These are phyloP conservation scores for Monosporozyma solicola DNA, from an alignment of 805 yeast genomes.

Conservation along the genomic window DNA sequence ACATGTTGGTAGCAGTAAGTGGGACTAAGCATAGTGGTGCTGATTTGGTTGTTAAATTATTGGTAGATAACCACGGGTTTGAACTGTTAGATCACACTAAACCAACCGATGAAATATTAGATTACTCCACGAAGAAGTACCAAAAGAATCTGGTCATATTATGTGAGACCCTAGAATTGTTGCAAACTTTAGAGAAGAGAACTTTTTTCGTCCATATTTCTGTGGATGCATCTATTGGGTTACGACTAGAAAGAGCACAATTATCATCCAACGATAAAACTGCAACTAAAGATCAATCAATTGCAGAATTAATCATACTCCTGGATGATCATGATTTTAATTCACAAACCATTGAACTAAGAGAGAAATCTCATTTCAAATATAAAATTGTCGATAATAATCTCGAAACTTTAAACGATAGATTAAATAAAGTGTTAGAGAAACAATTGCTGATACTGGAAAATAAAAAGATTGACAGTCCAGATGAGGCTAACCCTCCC, in stretches of 20 bases:
- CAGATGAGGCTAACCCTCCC: constrained; percentile 20
- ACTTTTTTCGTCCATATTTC: constrained; percentile 80
- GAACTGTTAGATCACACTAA: constrained; percentile 10
- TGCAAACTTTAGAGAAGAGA: constrained; percentile 46
- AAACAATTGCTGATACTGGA: constrained; percentile 11
- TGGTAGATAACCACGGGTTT: constrained; percentile 10
- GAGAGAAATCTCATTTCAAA: constrained; percentile 21
- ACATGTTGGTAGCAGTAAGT: constrained; percentile 23
- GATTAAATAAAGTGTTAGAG: constrained; percentile 8
- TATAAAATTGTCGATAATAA: constrained; percentile 10
- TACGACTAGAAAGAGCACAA: constrained; percentile 33
- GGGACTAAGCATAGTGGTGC: constrained; percentile 23
- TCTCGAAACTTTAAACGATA: constrained; percentile 1
- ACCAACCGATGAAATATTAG: constrained; percentile 37
- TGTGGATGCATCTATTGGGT: constrained; percentile 58
- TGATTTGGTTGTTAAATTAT: constrained; percentile 12
- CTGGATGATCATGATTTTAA: constrained; percentile 25
- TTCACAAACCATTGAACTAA: constrained; percentile 12
- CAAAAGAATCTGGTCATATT: constrained; percentile 48
- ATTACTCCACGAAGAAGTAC: constrained; percentile 63
- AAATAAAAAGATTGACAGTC: constrained; percentile 8
- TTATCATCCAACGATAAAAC: constrained; percentile 1
- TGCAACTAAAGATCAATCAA: constrained; percentile 8
- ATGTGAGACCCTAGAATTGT: constrained; percentile 34
- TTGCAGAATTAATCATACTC: constrained; percentile 31